Conservation (phyloP, 495 filamentous ascomycete species). For the Podospora conica region DNA sequence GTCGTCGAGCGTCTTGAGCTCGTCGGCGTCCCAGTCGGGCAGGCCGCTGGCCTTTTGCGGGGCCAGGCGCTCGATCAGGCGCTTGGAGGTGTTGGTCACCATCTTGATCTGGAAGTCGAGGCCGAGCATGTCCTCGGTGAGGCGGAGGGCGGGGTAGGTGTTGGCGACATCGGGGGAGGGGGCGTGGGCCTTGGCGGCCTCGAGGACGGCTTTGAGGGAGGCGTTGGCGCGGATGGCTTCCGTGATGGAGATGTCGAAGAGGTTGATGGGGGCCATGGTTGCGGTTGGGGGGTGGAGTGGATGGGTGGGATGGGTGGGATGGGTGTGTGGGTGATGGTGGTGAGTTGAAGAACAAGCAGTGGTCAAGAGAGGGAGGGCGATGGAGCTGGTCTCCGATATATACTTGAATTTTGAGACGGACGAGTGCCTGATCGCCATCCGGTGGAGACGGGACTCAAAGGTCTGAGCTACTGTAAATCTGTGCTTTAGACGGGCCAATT, state of each 20-base stretch:
- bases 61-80: constrained; percentile 33
- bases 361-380: background rate
- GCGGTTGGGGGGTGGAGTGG: background rate
- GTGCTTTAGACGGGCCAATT: background rate
- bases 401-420: background rate
- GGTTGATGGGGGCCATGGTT: constrained; percentile 18
- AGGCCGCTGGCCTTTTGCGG: constrained; percentile 23
- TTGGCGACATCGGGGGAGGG: background rate
- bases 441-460: no score
- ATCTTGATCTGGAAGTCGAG: constrained; percentile 40
- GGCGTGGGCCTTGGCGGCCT: constrained; percentile 25
- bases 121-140: constrained; percentile 44
- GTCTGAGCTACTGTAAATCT: background rate
- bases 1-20: constrained; percentile 34
- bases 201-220: constrained; percentile 16
- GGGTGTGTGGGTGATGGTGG: background rate
- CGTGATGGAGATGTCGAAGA: constrained; percentile 16
- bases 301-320: background rate
- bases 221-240: background rate
- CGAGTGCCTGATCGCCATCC: background rate
- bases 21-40: constrained; percentile 30
- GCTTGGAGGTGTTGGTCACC: constrained; percentile 32
- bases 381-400: background rate
- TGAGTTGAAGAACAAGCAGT: background rate
- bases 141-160: constrained; percentile 18